Percentiles rank a stretch among this genome's conserved stretches.
Evolutionary conservation across 2,329 filamentous ascomycete genomes (phyloP).

Genomic region (Ceratocystis destructans): DNA sequence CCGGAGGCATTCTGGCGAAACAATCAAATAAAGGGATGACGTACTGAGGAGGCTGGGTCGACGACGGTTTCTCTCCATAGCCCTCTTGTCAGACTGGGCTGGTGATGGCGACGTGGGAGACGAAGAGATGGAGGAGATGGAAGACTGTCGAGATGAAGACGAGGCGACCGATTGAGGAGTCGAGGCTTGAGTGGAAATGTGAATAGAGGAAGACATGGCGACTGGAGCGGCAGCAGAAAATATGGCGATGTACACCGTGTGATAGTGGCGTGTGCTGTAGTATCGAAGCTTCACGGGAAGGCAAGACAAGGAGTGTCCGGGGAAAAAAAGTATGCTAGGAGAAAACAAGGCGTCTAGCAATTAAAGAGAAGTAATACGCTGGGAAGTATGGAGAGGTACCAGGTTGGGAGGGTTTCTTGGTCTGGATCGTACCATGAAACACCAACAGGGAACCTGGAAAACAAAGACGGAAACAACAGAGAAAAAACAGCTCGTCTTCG

Average conservation of each 20-base stretch:
- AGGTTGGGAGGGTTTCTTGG: neutral
- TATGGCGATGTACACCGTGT: neutral
- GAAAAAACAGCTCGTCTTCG: conserved; percentile 2
- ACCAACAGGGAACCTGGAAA: neutral
- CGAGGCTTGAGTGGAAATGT: conserved; percentile 42
- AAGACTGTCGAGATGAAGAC: conserved; percentile 29
- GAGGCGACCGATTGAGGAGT: conserved; percentile 26
- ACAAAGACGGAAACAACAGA: neutral
- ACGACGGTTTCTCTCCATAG: conserved; percentile 26
- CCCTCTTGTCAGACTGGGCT: conserved; percentile 13
- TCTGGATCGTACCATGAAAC: conserved; percentile 1
- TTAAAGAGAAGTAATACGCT: conserved; percentile 9
- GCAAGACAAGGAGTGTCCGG: neutral
- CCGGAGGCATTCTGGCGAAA: neutral
- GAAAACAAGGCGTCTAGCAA: neutral
- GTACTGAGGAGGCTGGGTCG: conserved; percentile 50
- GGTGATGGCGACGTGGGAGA: conserved; percentile 33
- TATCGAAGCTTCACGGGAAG: neutral
- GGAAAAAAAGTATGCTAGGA: neutral
- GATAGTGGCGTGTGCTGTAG: neutral
- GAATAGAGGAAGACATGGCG: conserved; percentile 54
- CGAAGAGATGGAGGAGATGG: conserved; percentile 39
- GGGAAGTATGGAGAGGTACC: neutral
- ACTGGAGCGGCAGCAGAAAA: conserved; percentile 5
- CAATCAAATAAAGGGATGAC: conserved; percentile 17